Evolutionary conservation across 2,329 filamentous ascomycete genomes (phyloP).

Genomic region (Aspergillus luchuensis): DNA sequence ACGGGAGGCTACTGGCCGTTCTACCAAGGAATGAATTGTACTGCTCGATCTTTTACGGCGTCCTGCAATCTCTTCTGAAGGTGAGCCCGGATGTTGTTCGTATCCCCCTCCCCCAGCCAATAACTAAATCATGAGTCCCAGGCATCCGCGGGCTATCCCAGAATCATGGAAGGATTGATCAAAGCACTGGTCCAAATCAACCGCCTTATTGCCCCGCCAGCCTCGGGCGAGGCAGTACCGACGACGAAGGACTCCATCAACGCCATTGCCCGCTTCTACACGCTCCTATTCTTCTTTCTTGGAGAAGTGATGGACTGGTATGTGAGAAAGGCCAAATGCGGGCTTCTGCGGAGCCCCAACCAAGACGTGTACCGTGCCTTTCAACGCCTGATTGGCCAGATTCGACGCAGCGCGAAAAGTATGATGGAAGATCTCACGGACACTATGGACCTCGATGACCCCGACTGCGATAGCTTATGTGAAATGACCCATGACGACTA

Average conservation of each 20-base stretch:
- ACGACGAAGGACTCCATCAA: conserved; percentile 20
- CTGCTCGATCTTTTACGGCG: conserved; percentile 37
- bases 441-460: conserved; percentile 29
- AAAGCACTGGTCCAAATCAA: conserved; percentile 38
- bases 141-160: conserved; percentile 40
- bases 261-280: conserved; percentile 35
- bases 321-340: conserved; percentile 36
- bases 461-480: conserved; percentile 16
- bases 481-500: conserved; percentile 23
- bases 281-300: conserved; percentile 39
- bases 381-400: conserved; percentile 34
- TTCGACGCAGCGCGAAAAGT: conserved; percentile 28
- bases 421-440: conserved; percentile 23
- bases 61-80: conserved; percentile 41
- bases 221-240: conserved; percentile 13
- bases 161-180: conserved; percentile 38
- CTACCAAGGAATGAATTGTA: conserved; percentile 33
- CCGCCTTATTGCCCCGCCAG: conserved; percentile 27
- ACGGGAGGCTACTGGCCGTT: conserved; percentile 28
- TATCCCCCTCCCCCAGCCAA: neutral
- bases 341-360: conserved; percentile 37
- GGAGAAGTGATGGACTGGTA: conserved; percentile 44
- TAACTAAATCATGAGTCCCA: conserved; percentile 17
- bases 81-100: conserved; percentile 21
- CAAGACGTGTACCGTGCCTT: conserved; percentile 40